Conservation (phyloP, 768 basidiomycete species). For the Tulasnella sp. region DNA sequence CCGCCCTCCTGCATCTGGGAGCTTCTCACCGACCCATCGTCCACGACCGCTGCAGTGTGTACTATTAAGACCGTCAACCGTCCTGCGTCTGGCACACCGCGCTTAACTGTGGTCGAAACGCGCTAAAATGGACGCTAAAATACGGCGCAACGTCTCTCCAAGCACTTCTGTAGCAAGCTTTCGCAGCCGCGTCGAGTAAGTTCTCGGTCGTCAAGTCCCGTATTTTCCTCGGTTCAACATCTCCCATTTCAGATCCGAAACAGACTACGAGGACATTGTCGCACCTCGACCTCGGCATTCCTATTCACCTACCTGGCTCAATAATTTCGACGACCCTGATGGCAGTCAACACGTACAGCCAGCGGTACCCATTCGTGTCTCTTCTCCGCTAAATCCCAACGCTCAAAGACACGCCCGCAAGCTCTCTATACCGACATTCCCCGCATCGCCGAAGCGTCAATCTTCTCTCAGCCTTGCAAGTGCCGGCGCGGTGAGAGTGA, state of each 20-base stretch:
- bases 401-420: not conserved
- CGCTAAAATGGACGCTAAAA: not conserved
- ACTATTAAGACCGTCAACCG: not conserved
- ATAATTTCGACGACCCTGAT: not conserved
- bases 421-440: slow-evolving; percentile 1
- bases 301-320: slow-evolving; percentile 13
- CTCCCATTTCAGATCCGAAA: slow-evolving; percentile 13
- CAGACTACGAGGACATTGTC: slow-evolving; percentile 16
- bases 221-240: not conserved
- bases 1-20: not conserved
- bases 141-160: not conserved
- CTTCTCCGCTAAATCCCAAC: slow-evolving; percentile 9
- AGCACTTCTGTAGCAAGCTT: slow-evolving; percentile 11
- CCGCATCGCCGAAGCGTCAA: not conserved
- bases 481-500: not conserved
- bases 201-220: not conserved
- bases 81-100: not conserved
- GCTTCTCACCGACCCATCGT: not conserved
- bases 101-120: not conserved
- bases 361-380: not conserved
- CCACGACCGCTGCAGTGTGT: not conserved
- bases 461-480: not conserved
- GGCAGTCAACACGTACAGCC: not conserved
- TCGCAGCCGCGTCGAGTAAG: slow-evolving; percentile 16
- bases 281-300: slow-evolving; percentile 10